Conservation (phyloP, 352 stramenopile species). For the Pythium coloratum region DNA sequence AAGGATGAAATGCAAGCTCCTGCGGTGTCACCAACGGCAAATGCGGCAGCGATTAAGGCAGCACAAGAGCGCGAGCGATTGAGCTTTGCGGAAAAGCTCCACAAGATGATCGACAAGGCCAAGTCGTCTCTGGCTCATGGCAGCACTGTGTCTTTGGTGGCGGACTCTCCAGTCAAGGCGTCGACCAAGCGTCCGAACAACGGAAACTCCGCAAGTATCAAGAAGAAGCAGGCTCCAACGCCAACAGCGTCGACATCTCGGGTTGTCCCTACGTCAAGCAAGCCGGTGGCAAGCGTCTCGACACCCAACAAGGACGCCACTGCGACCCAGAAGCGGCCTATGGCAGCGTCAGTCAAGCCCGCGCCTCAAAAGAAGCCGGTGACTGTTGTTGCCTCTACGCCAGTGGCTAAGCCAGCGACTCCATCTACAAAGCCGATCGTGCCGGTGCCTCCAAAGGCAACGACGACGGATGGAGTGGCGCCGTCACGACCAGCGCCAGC, state of each 20-base stretch:
- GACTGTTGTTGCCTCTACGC: not conserved
- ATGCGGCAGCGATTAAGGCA: not conserved
- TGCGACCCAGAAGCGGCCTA: not conserved
- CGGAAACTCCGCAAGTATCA: not conserved
- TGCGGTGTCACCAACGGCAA: not conserved
- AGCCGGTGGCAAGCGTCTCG: not conserved
- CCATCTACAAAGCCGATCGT: not conserved
- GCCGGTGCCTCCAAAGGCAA: not conserved
- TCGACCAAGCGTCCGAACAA: not conserved
- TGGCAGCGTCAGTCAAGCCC: not conserved
- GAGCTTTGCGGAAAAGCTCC: slow-evolving; percentile 83
- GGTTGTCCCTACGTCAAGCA: slow-evolving; percentile 12
- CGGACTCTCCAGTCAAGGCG: slow-evolving; percentile 8
- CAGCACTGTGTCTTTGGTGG: slow-evolving; percentile 12
- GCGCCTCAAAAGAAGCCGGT: not conserved
- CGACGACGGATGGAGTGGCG: not conserved
- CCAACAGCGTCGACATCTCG: slow-evolving; percentile 5
- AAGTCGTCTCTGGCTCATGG: slow-evolving; percentile 54
- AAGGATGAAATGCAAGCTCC: slow-evolving; percentile 37
- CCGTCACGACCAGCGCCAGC: not conserved
- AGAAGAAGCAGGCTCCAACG: slow-evolving; percentile 7
- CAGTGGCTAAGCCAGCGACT: slow-evolving; percentile 1
- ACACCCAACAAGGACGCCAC: not conserved
- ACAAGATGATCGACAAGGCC: slow-evolving; percentile 88
- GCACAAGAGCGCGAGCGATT: slow-evolving; percentile 52